These are phyloP conservation scores for Wickerhamiella musiphila DNA, from an alignment of 805 yeast species.

Conservation along the genomic window DNA sequence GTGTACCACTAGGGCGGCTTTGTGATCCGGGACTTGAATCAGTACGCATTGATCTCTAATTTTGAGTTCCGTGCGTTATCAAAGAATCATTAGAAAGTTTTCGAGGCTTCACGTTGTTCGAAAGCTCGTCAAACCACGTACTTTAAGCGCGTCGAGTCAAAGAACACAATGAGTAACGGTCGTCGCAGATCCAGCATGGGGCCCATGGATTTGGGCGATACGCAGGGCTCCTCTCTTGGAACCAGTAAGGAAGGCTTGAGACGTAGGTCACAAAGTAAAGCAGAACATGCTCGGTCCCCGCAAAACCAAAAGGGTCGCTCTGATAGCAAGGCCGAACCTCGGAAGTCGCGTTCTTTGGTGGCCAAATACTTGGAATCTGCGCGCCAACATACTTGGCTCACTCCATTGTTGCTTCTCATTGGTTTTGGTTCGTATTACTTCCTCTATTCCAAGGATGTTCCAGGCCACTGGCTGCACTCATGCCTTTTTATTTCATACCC, in stretches of 20 bases:
- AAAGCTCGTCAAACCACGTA: too few relatives aligned
- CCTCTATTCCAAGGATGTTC: constrained; percentile 7
- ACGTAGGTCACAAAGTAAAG: constrained; percentile 1
- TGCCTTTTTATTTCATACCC: constrained; percentile 11
- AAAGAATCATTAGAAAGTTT: too few relatives aligned
- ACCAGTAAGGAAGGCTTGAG: constrained; percentile 9
- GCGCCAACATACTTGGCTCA: constrained; percentile 11
- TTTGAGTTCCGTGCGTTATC: too few relatives aligned
- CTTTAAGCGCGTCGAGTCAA: too few relatives aligned
- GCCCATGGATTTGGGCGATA: constrained; percentile 15
- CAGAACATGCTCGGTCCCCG: constrained; percentile 3
- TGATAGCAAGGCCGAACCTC: not conserved
- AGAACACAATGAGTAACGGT: constrained; percentile 3
- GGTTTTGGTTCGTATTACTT: constrained; percentile 7
- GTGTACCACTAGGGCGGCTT: too few relatives aligned
- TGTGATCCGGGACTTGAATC: too few relatives aligned
- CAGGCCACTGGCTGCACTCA: constrained; percentile 12
- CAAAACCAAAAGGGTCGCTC: not conserved
- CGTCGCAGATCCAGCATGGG: constrained; percentile 16
- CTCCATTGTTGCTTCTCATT: constrained; percentile 10
- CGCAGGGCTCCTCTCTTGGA: constrained; percentile 15
- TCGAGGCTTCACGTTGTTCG: too few relatives aligned
- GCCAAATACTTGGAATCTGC: constrained; percentile 2
- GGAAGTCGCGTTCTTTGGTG: not conserved
- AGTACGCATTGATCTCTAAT: too few relatives aligned